Evolutionary conservation across 2,329 filamentous ascomycete genomes (phyloP).

Genomic region (Alternaria ventricosa): DNA sequence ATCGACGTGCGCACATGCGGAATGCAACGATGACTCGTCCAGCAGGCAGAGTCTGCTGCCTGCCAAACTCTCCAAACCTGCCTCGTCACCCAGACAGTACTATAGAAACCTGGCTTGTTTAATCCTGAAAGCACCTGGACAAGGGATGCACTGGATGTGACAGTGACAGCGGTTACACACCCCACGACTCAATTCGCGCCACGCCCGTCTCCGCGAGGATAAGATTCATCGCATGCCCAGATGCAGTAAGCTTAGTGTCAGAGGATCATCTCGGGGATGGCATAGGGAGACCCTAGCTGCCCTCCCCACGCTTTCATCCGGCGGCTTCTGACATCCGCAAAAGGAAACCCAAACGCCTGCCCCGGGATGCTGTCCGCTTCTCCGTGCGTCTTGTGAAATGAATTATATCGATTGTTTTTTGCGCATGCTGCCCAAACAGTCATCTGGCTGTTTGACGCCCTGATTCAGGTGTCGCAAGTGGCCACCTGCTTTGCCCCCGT

Average conservation of each 20-base stretch:
- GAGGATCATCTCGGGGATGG: conserved; percentile 35
- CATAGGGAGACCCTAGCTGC: conserved; percentile 20
- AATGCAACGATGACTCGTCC: conserved; percentile 36
- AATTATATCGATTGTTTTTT: not conserved
- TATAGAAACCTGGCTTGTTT: not conserved
- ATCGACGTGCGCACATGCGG: conserved; percentile 23
- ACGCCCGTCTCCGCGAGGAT: conserved; percentile 28
- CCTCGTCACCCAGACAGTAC: conserved; percentile 11
- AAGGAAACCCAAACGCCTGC: conserved; percentile 18
- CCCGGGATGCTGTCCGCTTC: conserved; percentile 31
- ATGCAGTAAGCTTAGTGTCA: conserved; percentile 29
- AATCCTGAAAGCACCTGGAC: conserved; percentile 10
- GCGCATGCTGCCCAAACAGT: conserved; percentile 4
- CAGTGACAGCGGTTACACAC: conserved; percentile 19
- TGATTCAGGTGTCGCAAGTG: conserved; percentile 12
- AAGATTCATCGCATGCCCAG: conserved; percentile 18
- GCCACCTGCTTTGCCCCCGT: conserved; percentile 15
- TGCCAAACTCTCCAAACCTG: conserved; percentile 12
- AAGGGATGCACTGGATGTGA: conserved; percentile 18
- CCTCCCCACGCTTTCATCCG: conserved; percentile 29
- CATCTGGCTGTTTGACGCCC: conserved; percentile 5
- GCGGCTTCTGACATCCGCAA: conserved; percentile 23
- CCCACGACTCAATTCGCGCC: conserved; percentile 19
- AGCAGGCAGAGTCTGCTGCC: conserved; percentile 16
- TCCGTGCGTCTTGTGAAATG: conserved; percentile 20